phyloP scores from a whole-genome alignment of 139 green algal genomes.

The Closterium sp. region DNA sequence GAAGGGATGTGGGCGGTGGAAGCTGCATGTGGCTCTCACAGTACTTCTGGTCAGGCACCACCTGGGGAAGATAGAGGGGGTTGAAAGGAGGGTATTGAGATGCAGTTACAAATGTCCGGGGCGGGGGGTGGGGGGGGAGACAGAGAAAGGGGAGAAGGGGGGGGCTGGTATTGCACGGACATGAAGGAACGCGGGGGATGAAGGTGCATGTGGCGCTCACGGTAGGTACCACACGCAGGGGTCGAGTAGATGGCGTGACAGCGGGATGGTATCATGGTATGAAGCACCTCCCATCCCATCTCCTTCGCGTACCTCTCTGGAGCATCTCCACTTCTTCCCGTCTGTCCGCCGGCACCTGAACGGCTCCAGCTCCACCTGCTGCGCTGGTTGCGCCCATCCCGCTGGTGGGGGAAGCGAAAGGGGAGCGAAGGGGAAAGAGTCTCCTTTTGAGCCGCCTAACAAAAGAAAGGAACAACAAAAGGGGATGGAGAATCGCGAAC shows the following conservation, averaged over 20 bases:
- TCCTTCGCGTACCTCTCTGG: neutral
- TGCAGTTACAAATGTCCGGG: too few species aligned
- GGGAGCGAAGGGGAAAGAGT: neutral
- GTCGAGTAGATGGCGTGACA: too few species aligned
- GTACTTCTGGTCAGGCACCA: conserved; percentile 47
- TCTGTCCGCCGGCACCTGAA: conserved; percentile 27
- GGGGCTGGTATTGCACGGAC: too few species aligned
- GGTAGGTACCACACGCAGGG: too few species aligned
- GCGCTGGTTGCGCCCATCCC: neutral
- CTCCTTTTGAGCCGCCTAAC: neutral
- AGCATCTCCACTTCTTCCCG: conserved; percentile 47
- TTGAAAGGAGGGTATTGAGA: too few species aligned
- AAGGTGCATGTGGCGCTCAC: too few species aligned
- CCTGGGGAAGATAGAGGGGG: neutral
- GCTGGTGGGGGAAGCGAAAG: neutral
- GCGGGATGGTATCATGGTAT: too few species aligned
- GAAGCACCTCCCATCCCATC: too few species aligned
- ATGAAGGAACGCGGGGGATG: too few species aligned
- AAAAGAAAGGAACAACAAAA: neutral
- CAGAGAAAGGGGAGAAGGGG: too few species aligned
- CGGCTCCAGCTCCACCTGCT: conserved; percentile 18
- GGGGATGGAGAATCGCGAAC: neutral
- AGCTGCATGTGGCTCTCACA: conserved; percentile 46
- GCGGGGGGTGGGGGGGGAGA: too few species aligned
- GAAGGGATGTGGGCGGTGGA: neutral